These are phyloP conservation scores for Podila horticola DNA, from an alignment of 192 early-diverging fungal genomes.

Conservation along the genomic window DNA sequence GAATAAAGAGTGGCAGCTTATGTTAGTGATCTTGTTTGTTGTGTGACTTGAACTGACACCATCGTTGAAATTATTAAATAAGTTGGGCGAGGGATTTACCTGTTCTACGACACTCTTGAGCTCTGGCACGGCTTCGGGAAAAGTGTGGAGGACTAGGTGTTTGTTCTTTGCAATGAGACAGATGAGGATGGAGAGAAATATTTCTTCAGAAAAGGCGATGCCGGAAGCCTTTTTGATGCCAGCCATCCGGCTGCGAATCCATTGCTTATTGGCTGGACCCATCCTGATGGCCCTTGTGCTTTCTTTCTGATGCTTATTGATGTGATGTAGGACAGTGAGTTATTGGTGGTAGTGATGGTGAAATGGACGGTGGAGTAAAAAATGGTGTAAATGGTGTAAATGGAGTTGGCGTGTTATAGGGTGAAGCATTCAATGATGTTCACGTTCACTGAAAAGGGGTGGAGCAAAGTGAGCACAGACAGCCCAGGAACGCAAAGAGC, in stretches of 20 bases:
- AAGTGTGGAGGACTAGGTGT: constrained; percentile 59
- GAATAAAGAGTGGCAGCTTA: neutral
- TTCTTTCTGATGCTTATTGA: neutral
- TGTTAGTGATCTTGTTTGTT: neutral
- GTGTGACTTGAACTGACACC: neutral
- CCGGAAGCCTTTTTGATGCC: constrained; percentile 51
- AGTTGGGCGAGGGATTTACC: constrained; percentile 24
- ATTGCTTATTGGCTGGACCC: constrained; percentile 49
- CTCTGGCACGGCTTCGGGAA: constrained; percentile 50
- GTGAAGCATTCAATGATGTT: too few species aligned
- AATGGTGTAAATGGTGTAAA: too few species aligned
- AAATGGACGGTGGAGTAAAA: too few species aligned
- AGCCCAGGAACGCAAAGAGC: too few species aligned
- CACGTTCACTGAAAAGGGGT: too few species aligned
- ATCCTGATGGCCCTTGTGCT: constrained; percentile 2
- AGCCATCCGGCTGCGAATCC: constrained; percentile 59
- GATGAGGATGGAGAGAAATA: constrained; percentile 65
- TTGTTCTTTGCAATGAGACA: constrained; percentile 62
- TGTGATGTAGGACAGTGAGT: neutral
- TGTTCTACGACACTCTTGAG: constrained; percentile 58
- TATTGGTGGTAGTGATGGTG: neutral
- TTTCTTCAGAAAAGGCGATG: constrained; percentile 59
- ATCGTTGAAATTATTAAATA: neutral
- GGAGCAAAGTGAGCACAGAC: too few species aligned
- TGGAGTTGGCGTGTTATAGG: too few species aligned